A percentile compares a stretch with the other conserved stretches of the same genome.
phyloP scores from a whole-genome alignment of 495 filamentous ascomycete genomes.

The Neurospora sp. region DNA sequence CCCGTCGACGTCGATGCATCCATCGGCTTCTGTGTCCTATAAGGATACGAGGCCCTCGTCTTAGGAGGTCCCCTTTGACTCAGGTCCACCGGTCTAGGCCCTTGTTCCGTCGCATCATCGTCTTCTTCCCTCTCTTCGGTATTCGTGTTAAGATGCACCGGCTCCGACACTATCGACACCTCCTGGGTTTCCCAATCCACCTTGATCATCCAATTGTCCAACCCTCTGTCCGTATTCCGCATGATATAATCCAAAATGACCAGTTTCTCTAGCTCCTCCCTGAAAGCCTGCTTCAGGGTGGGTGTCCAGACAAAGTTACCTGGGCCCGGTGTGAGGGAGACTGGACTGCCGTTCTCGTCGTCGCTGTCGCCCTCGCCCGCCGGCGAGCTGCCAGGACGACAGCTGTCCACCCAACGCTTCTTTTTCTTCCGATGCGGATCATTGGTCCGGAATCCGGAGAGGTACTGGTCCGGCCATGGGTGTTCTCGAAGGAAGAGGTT shows the following conservation, averaged over 20 bases:
- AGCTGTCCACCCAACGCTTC: slow-evolving; percentile 71
- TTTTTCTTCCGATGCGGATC: slow-evolving; percentile 61
- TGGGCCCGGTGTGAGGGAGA: slow-evolving; percentile 27
- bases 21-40: slow-evolving; percentile 77
- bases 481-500: slow-evolving; percentile 91
- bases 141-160: slow-evolving; percentile 53
- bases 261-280: slow-evolving; percentile 92
- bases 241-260: slow-evolving; percentile 99
- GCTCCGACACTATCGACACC: slow-evolving; percentile 78
- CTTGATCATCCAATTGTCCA: slow-evolving; percentile 99
- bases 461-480: slow-evolving; percentile 94
- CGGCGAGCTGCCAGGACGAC: slow-evolving; percentile 55
- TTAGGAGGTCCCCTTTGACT: slow-evolving; percentile 32
- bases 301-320: slow-evolving; percentile 80
- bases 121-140: slow-evolving; percentile 38
- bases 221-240: slow-evolving; percentile 92
- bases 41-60: slow-evolving; percentile 51
- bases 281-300: slow-evolving; percentile 75
- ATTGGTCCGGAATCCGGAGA: slow-evolving; percentile 61
- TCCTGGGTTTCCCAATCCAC: slow-evolving; percentile 76
- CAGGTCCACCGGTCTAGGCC: slow-evolving; percentile 49
- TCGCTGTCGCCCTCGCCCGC: slow-evolving; percentile 64
- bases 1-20: slow-evolving; percentile 56
- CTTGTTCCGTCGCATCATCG: slow-evolving; percentile 44
- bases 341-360: slow-evolving; percentile 38